Base-by-base conservation (phyloP, 2,329 filamentous ascomycete species). In the Penicillium digitatum region DNA sequence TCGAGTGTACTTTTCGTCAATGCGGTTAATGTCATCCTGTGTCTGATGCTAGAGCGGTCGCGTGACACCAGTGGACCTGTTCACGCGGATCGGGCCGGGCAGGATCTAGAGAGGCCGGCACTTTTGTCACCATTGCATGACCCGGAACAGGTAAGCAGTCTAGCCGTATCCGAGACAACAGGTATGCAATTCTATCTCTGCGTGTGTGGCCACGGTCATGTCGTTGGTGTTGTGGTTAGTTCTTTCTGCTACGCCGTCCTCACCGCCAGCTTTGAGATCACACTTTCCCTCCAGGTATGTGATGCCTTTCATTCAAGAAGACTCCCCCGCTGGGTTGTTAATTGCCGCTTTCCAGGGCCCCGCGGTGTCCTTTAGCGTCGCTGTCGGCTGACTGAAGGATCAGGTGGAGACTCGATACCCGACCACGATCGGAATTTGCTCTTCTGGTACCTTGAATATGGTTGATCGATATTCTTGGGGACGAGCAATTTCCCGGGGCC, bases 301-400 rank as follows among this genome's bases (percentile, higher is more conserved):
- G 64, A 72, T 10, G 76, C 72, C 0, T 86, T 86, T 59, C 60
- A 71, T 52, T 86, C 81, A 80, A 72, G 77, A 43, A 79, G 82
- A 0, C 76, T 78, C 0, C 80, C 80, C 77, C 0, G 79, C 81
- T 1, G 82, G 83, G 0, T 67, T 85, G 7, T 68, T 84, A 16
- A 84, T 86, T 61, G 73, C 84, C 2, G 74, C 78, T 3, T 62
- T 88, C 27, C 80, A 87, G 44, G 70, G 85, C 2, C 86, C 86
- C 0, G 57, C 56, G 3, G 79, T 80, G 8, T 82, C 88, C 62
- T 59, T 82, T 2, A 80, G 82, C 0, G 86, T 87, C 0, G 42
- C 84, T 0, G 78, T 84, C 1, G 85, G 82, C 12, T 75, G 73
- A 72, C 62, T 78, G 45, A 67, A 68, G 24, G 62, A 68, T 47